A percentile compares a stretch with the other conserved stretches of the same genome.
Conservation (phyloP, 106 monocot species). For the Gastrodia elata region DNA sequence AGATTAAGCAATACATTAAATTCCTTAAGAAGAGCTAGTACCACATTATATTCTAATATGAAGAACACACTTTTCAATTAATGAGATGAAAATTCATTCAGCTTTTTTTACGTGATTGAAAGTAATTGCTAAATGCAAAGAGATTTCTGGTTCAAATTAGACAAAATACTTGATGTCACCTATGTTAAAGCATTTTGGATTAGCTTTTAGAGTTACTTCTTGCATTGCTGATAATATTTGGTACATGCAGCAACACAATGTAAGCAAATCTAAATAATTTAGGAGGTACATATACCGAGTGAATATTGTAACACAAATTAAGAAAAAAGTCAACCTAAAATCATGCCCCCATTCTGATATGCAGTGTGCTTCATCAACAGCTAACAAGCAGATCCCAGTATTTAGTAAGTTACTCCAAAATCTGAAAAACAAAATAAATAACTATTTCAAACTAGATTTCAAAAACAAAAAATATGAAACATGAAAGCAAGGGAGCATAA, state of each 20-base stretch:
- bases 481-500: neutral
- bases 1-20: neutral
- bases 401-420: slow-evolving; percentile 80
- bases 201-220: slow-evolving; percentile 2
- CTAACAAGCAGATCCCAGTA: slow-evolving; percentile 75
- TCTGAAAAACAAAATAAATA: slow-evolving; percentile 17
- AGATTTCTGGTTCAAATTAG: neutral
- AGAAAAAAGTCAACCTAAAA: slow-evolving; percentile 60
- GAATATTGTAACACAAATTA: neutral
- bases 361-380: slow-evolving; percentile 99
- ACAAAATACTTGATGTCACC: neutral
- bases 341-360: slow-evolving; percentile 99
- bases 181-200: neutral
- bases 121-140: neutral
- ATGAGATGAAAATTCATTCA: neutral
- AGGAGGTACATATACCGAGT: neutral
- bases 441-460: neutral
- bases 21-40: neutral
- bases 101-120: neutral
- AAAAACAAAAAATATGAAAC: neutral
- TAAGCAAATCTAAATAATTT: neutral
- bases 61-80: neutral
- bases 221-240: neutral
- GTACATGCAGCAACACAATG: neutral
- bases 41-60: neutral